Base-by-base conservation (phyloP, 148 eudicot genomes). In the Salicornia ramosissima region DNA sequence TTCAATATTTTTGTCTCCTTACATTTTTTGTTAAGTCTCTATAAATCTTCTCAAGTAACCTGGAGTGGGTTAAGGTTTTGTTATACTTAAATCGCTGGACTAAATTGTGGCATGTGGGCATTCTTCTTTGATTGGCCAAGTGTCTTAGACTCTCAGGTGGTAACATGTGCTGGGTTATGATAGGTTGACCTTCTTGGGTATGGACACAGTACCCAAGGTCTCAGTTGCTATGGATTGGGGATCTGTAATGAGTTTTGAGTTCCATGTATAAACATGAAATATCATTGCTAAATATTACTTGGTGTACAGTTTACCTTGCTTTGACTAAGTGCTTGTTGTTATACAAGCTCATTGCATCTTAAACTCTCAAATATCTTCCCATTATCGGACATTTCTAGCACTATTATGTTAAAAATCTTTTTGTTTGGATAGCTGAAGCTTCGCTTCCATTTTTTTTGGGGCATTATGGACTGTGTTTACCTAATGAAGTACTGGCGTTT, bases 401-500 rank as follows among this genome's bases (percentile, higher is more conserved):
- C 19, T 30, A 15, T n/a, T 36, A 36, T 36, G 4, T 36, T 47
- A 13, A 14, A 13, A 25, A 15, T 64, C 31, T 25, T 45, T 55
- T 55, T 64, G 53, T 15, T 64, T 12, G 4, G 10, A 26, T 64
- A 24, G 52, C 36, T 10, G 30, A 45, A 24, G 54, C 54, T 65
- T 64, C 7, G 14, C 25, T 31, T 22, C 33, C 39, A 45, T 65
- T n/a, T 40, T 63, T 39, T 15, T 34, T 39, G 28, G 29, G 28
- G 29, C 66, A 62, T 62, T 24, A 21, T 36, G 47, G 18, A 62
- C 9, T 56, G 54, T 50, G 61, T 56, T 56, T 28, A 14, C 61
- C 1, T 28, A 5, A 29, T 29, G n/a, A 56, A 28, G 61, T 24
- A 9, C 11, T 1, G 29, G 28, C 9, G 26, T 55, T 11, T 14